Evolutionary conservation across 208 protist genomes (phyloP), one percentile per base, ranked within the genome.

Genomic region (Novymonas esmeraldas): DNA sequence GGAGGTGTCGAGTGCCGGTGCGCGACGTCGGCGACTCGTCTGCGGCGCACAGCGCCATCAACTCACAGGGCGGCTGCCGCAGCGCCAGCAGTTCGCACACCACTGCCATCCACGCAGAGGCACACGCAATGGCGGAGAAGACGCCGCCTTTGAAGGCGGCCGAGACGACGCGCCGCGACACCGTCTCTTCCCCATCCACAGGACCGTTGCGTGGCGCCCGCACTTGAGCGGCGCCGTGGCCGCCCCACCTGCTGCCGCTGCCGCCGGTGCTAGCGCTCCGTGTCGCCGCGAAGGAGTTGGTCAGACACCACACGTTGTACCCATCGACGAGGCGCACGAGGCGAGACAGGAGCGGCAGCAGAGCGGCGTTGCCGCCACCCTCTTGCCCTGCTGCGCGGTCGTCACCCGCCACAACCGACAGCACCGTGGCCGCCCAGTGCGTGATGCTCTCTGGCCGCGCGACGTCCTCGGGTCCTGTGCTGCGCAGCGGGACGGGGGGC

Each of bases 41-140:
- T 7, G 61, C 20, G 0, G 61, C 44, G 44, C 70, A 76, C 38
- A 76, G 41, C 18, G 70, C 62, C 10, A 39, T 64, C 20, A 76
- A 26, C 38, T 51, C 31, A 10, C 45, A 22, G n/a, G 45, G 51
- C 5, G 56, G 26, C 11, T 24, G 20, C 11, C 45, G 46, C 6
- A 33, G 56, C 6, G 20, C 14, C 16, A 54, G 31, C 20, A 57
- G 48, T 28, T 39, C 38, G 39, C 48, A 38, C 34, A 67, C 63
- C 6, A 49, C 36, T 9, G 71, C 64, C 44, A 77, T 56, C 28
- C 67, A 33, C 20, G 58, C 64, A 38, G 31, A 51, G 0, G 46
- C 36, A 4, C 42, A 62, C 16, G 49, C 70, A 24, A 66, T 31
- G 16, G 64, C 18, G 7, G 64, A 66, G 41, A 77, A 77, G 39